Evolutionary conservation across 1,139 yeast species (phyloP), one percentile per base, ranked within the genome.

Genomic region (Blastobotrys elegans): DNA sequence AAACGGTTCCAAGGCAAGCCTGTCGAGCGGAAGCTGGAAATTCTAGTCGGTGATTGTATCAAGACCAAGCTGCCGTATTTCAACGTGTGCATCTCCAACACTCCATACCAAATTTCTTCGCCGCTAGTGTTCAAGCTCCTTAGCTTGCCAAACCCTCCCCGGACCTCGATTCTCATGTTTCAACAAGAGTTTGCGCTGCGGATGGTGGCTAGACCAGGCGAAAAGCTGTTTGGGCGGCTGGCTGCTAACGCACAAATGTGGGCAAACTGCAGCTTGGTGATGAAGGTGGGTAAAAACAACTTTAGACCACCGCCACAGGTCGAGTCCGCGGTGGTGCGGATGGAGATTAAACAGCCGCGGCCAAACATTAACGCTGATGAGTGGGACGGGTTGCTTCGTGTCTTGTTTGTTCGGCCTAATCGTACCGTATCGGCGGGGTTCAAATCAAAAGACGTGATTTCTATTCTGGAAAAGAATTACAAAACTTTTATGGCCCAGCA

Each of bases 291-390:
- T 29, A 84, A 82, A 63, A 94, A 94, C 66, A 92, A 92, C 64
- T 92, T 92, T 74, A 77, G 97, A 56, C 99, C 99, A 33, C 99
- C 99, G 18, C 99, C 99, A 49, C 92, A 92, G 66, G 99, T 92
- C 51, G 99, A 92, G 67, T 88, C 97, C 0, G 84, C 95, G 36
- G 98, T 92, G 43, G 97, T 92, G 18, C 78, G 96, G 62, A 82
- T 92, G 46, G 98, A 90, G 66, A 82, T 94, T 50, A 92, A 92
- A 66, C 75, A 70, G 49, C 98, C 98, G 8, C 78, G 97, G 57
- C 98, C 98, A 5, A 80, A 85, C 58, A 81, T 92, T 33, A 96
- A 89, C 62, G 90, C 83, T 64, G 79, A 84, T 61, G 98, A 92
- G 67, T 92, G 98, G 98, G 98, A 92, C 63, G 98, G 98, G 2